Base-by-base conservation (phyloP, 2,329 filamentous ascomycete genomes). In the Alternaria solani region DNA sequence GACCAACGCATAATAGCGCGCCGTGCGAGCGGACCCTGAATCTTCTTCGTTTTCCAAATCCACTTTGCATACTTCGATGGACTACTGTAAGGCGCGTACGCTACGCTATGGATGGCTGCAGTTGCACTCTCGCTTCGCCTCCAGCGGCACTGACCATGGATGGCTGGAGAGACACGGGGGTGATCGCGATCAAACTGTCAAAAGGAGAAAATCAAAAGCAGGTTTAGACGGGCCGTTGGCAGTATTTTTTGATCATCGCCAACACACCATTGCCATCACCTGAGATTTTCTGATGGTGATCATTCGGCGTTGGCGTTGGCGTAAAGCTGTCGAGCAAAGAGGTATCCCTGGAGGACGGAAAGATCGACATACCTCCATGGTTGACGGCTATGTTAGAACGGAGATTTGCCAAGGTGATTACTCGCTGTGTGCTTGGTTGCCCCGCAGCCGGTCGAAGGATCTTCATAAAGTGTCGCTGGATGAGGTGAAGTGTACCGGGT, bases 221-320 rank as follows among this genome's bases (percentile, higher is more conserved):
- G 46, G 46, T 49, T 49, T 49, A 49, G 30, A 49, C 32, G 46
- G 46, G 30, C 46, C 46, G 46, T 49, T 49, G 46, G 34, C 20
- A 23, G 23, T 2, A 26, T 26, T 26, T 25, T 49, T 38, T n/a
- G 20, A 49, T 49, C 46, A 49, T 36, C 30, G 32, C 46, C 46
- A 49, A 49, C 32, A 38, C 46, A 49, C 34, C 30, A 36, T 32
- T 18, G 18, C 23, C 23, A 38, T 49, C 46, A 38, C 14, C 46
- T 49, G 46, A 36, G 46, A 38, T 49, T 34, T 49, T 36, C 34
- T 38, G 30, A 49, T 38, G 46, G 20, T 49, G 46, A 49, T 49
- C 46, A 26, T 49, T 49, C 46, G 46, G 23, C 32, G 32, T 16
- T 36, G 46, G 30, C 46, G 32, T 23, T 49, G 20, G 46, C 46